Conservation (phyloP, 1,284 basidiomycete species). For the Ceraceosorus bombacis region DNA sequence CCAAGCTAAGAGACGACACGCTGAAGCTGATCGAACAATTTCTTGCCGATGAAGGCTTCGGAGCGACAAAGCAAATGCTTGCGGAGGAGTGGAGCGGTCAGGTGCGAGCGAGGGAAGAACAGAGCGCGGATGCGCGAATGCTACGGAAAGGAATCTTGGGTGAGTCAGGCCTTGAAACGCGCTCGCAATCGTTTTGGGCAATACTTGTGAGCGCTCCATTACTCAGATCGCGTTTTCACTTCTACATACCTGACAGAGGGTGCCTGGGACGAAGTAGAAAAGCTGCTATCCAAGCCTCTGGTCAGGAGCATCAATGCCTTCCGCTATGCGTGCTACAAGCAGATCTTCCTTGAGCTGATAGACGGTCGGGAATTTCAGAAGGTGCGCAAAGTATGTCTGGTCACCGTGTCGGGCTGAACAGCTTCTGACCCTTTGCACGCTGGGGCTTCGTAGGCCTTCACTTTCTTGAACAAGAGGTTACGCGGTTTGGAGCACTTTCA, state of each 20-base stretch:
- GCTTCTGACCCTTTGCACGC: not conserved
- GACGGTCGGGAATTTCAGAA: conserved; percentile 51
- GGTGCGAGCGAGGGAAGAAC: conserved; percentile 41
- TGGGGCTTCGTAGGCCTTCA: conserved; percentile 49
- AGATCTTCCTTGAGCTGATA: conserved; percentile 52
- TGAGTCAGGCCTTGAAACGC: conserved; percentile 11
- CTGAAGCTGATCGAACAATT: conserved; percentile 50
- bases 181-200: not conserved
- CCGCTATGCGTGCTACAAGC: conserved; percentile 49
- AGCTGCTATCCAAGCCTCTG: conserved; percentile 48
- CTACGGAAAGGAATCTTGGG: conserved; percentile 51
- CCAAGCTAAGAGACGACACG: conserved; percentile 35
- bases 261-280: conserved; percentile 51
- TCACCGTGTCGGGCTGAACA: not conserved
- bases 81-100: conserved; percentile 49
- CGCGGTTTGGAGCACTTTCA: conserved; percentile 55
- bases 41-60: conserved; percentile 49
- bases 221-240: not conserved
- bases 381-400: conserved; percentile 6
- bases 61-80: conserved; percentile 47
- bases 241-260: conserved; percentile 45
- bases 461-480: conserved; percentile 52
- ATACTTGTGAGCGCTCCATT: not conserved
- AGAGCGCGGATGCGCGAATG: conserved; percentile 46
- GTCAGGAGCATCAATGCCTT: conserved; percentile 53